Conservation (phyloP, 192 early-diverging fungal genomes). For the Geranomyces variabilis region DNA sequence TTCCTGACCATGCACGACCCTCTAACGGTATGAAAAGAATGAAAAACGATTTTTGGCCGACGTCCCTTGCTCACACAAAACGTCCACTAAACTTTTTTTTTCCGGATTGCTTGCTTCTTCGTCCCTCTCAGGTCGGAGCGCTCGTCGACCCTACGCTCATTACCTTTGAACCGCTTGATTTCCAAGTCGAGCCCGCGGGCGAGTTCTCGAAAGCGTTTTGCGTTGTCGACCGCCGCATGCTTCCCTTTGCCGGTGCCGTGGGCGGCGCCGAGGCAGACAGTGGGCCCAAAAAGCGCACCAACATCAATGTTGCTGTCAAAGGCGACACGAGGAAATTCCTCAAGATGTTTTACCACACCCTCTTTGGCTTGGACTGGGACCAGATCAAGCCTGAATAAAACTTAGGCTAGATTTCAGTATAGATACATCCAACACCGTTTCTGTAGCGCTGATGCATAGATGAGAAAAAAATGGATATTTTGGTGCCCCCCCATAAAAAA, state of each 20-base stretch:
- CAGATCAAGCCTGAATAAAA: conserved; percentile 6
- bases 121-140: conserved; percentile 15
- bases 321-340: conserved; percentile 27
- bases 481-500: too few relatives aligned
- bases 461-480: too few relatives aligned
- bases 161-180: conserved; percentile 21
- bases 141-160: conserved; percentile 25
- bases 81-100: neutral
- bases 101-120: neutral
- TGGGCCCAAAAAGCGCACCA: conserved; percentile 12
- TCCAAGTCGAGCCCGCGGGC: conserved; percentile 31
- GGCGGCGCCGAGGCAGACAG: neutral
- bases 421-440: too few relatives aligned
- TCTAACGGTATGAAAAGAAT: conserved; percentile 8
- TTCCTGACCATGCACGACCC: conserved; percentile 33
- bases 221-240: conserved; percentile 26
- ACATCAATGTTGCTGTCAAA: conserved; percentile 25
- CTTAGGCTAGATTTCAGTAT: too few relatives aligned
- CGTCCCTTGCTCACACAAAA: neutral
- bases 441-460: too few relatives aligned
- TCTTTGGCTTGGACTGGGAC: conserved; percentile 32
- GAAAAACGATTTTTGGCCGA: neutral
- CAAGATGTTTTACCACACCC: conserved; percentile 23
- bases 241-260: neutral
- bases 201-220: conserved; percentile 21